Percentiles rank a stretch among this genome's conserved stretches.
Conservation (phyloP, 2,329 filamentous ascomycete genomes). For the Fusarium tanahbumbuense region DNA sequence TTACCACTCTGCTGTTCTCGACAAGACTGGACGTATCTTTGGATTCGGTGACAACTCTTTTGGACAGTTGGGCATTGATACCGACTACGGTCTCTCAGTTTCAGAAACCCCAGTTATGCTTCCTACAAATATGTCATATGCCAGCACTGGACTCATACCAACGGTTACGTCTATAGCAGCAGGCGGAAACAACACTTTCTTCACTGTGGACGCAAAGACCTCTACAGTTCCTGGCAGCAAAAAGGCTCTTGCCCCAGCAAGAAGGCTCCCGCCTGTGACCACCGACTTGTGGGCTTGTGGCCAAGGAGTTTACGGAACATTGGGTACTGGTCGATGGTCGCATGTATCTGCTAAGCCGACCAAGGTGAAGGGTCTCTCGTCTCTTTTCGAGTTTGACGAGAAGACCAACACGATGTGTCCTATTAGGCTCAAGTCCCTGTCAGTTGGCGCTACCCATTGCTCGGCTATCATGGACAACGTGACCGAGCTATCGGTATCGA, state of each 20-base stretch:
- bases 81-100: conserved; percentile 68
- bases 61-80: conserved; percentile 90
- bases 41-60: conserved; percentile 90
- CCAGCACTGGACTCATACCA: conserved; percentile 69
- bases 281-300: conserved; percentile 87
- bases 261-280: conserved; percentile 48
- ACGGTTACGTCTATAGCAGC: conserved; percentile 83
- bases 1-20: conserved; percentile 83
- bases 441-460: conserved; percentile 82
- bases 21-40: conserved; percentile 81
- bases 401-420: conserved; percentile 73
- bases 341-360: conserved; percentile 82
- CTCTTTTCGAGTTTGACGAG: conserved; percentile 90
- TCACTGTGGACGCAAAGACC: conserved; percentile 82
- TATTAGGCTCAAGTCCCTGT: conserved; percentile 79
- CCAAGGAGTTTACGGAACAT: conserved; percentile 82
- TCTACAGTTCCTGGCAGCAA: conserved; percentile 43
- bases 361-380: conserved; percentile 86
- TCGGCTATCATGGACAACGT: conserved; percentile 87
- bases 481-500: conserved; percentile 70
- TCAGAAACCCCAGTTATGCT: conserved; percentile 78
- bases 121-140: conserved; percentile 78
- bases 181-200: conserved; percentile 87
- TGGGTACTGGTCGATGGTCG: conserved; percentile 90
- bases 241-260: conserved; percentile 46